phyloP scores from a whole-genome alignment of 306 rosid genomes.

The Vigna nakashimae region DNA sequence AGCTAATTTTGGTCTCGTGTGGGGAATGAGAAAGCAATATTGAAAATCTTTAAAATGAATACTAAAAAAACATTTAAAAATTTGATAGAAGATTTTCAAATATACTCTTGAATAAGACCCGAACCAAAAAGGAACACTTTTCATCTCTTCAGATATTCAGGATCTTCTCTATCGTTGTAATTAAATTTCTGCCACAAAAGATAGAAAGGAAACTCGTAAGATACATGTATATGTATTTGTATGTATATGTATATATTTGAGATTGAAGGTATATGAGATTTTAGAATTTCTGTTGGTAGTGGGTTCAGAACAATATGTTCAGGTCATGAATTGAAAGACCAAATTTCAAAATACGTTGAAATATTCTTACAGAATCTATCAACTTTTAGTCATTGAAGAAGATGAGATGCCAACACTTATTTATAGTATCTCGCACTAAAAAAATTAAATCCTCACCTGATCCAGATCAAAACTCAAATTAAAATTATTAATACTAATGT shows the following conservation, averaged over 20 bases:
- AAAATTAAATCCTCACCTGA: not conserved
- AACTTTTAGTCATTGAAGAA: constrained; percentile 44
- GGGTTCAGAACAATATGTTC: constrained; percentile 48
- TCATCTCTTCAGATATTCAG: constrained; percentile 31
- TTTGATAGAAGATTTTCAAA: constrained; percentile 24
- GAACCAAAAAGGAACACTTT: constrained; percentile 20
- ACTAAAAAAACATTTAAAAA: not conserved
- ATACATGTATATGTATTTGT: not conserved
- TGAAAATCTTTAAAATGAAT: constrained; percentile 2
- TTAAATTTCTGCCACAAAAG: constrained; percentile 26
- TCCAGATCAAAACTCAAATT: not conserved
- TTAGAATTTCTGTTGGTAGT: constrained; percentile 30
- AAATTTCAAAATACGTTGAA: constrained; percentile 44
- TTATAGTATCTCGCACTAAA: not conserved
- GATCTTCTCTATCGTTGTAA: constrained; percentile 35
- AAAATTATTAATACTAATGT: not conserved
- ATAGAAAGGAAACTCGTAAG: constrained; percentile 1
- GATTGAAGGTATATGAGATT: constrained; percentile 14
- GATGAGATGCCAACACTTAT: constrained; percentile 34
- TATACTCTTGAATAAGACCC: constrained; percentile 23
- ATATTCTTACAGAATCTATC: constrained; percentile 48
- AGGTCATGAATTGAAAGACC: constrained; percentile 48
- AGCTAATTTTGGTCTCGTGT: no score
- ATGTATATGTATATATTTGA: constrained; percentile 3
- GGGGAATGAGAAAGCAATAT: not conserved